A percentile compares a stretch with the other conserved stretches of the same genome.
phyloP scores from a whole-genome alignment of 306 rosid species.

The Begonia loranthoides region DNA sequence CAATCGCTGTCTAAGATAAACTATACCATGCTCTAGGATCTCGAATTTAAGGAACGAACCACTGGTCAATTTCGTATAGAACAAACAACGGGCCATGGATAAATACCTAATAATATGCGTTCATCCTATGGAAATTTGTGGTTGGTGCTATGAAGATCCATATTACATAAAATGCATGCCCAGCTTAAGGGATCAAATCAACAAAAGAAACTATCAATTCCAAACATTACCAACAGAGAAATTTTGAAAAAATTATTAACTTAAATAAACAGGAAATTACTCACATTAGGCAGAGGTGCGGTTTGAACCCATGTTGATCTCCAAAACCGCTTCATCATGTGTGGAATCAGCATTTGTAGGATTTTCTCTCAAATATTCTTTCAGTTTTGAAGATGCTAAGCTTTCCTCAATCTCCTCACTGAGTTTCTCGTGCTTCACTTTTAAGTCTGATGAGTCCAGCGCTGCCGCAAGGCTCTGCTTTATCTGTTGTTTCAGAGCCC shows the following conservation, averaged over 20 bases:
- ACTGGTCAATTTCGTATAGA: too few relatives aligned
- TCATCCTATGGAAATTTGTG: too few relatives aligned
- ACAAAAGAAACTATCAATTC: too few relatives aligned
- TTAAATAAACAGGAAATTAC: constrained; percentile 18
- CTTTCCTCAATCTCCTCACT: constrained; percentile 31
- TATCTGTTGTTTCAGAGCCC: constrained; percentile 50
- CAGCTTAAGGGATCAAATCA: too few relatives aligned
- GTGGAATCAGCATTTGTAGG: constrained; percentile 17
- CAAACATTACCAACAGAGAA: background rate
- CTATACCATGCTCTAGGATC: too few relatives aligned
- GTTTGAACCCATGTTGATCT: constrained; percentile 33
- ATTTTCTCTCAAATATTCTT: constrained; percentile 15
- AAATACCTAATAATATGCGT: too few relatives aligned
- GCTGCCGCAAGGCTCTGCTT: constrained; percentile 46
- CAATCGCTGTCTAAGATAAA: too few relatives aligned
- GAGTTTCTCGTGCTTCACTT: constrained; percentile 51
- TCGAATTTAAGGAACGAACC: too few relatives aligned
- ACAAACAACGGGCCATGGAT: too few relatives aligned
- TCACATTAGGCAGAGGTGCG: constrained; percentile 42
- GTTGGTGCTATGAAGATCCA: too few relatives aligned
- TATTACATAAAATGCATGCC: too few relatives aligned
- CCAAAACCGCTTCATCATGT: constrained; percentile 19
- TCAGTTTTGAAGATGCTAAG: constrained; percentile 16
- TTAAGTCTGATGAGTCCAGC: constrained; percentile 41
- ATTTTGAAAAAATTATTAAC: background rate